Evolutionary conservation across 2,329 filamentous ascomycete species (phyloP), one percentile per base, ranked within the genome.

Genomic region (Paramyrothecium roridum): DNA sequence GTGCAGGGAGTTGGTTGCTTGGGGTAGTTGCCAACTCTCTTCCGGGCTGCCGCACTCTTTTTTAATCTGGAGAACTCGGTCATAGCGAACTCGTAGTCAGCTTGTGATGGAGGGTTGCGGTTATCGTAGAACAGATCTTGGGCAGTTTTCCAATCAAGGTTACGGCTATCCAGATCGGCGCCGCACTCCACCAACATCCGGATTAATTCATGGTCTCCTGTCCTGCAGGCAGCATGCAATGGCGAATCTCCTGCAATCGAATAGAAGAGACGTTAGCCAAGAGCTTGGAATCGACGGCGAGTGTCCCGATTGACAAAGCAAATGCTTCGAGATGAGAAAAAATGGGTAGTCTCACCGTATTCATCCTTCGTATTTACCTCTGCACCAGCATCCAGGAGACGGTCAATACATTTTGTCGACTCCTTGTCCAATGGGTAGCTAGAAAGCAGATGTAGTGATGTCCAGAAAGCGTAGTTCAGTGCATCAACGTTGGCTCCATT

Each of bases 121-220:
- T 8, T 48, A 26, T n/a, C 34, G 30, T 48, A 52, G 17, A 54
- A 56, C 20, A 57, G 23, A 22, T 57, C 55, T 26, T 40, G 49
- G 17, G 55, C 52, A 19, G 55, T 57, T 8, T 52, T 47, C 52
- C 34, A 50, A 7, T 57, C 17, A 3, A 54, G 51, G 43, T 57
- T 57, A 23, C 53, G 55, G 26, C 52, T 46, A 34, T 57, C 55
- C 40, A 50, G 43, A 23, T 57, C 55, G 19, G 55, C 52, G 19
- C 55, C 55, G 16, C 48, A 20, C 22, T 57, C 48, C 19, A 57
- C n/a, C 8, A 57, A 20, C 12, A 46, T 13, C 33, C 52, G n/a
- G 19, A 53, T 49, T 16, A 57, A n/a, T 6, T 43, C 19, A 13
- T 37, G 2, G n/a, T 54, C 49, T 26, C 48, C 49, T n/a, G 34